Base-by-base conservation (phyloP, 768 basidiomycete species). In the Russula foetens region DNA sequence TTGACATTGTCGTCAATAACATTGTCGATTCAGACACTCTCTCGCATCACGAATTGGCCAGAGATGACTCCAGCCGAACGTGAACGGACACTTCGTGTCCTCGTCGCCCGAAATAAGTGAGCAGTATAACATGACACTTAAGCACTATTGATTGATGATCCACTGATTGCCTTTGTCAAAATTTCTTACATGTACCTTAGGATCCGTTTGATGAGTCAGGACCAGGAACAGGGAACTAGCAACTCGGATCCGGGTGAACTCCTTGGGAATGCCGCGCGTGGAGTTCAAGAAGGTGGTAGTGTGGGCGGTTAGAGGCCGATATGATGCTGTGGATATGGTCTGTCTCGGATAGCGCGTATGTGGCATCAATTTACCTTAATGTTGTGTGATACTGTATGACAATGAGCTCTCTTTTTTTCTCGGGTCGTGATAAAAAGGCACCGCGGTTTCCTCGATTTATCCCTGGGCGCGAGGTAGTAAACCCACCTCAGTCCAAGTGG, bases 31-130 rank as follows among this genome's bases (percentile, higher is more conserved):
- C 46, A 63, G 65, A 63, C 65, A 17, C 43, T 63, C 26, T 65
- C 58, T 19, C 61, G 55, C 17, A 65, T 63, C 31, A 60, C 58
- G 3, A 66, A 58, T 31, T 63, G 62, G 62, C 51, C 58, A 24
- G 41, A 66, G 2, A 59, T 63, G 65, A 60, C 62, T 21, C 49
- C 41, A 1, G 17, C 39, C 19, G 65, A 66, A 52, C 49, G 59
- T 8, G 55, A 59, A 59, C 58, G 65, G 12, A 63, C 56, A 3
- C 47, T 66, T 21, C 55, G 61, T n/a, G 64, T 65, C 19, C 54
- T 62, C 21, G 57, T 35, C 9, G 55, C 64, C 7, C 54, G 64
- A 5, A 63, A 65, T 21, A 21, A 57, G 64, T 63, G 24, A 56
- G 57, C 24, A 11, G 6, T 9, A 15, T 2, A 24, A 7, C 17